Conservation (phyloP, 1,139 yeast species). For the Saccharomyces hybrid region DNA sequence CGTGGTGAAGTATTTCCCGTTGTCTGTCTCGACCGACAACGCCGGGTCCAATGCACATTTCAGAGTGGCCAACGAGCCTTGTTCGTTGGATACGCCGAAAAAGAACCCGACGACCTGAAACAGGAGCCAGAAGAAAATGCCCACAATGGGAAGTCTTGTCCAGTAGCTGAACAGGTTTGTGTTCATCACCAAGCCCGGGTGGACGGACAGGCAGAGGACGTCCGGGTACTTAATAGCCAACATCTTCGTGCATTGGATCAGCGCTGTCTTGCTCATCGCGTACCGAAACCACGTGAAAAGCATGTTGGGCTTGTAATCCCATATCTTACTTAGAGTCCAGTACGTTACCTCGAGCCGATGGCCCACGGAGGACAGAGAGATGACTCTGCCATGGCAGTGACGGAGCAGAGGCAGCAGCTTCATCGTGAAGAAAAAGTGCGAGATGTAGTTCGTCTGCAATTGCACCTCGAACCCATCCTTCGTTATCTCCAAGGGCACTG, state of each 20-base stretch:
- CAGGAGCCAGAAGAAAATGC: conserved; percentile 59
- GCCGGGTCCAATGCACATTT: conserved; percentile 55
- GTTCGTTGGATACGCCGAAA: conserved; percentile 64
- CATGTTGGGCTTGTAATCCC: conserved; percentile 55
- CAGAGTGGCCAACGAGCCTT: conserved; percentile 62
- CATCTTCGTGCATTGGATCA: conserved; percentile 65
- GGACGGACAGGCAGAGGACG: conserved; percentile 58
- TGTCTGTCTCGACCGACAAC: conserved; percentile 46
- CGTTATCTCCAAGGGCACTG: conserved; percentile 57
- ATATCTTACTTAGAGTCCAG: conserved; percentile 45
- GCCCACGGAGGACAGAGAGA: conserved; percentile 64
- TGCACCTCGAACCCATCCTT: conserved; percentile 73
- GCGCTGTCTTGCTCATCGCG: conserved; percentile 72
- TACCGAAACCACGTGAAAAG: conserved; percentile 74
- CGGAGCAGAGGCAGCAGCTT: conserved; percentile 50
- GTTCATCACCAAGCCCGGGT: conserved; percentile 81
- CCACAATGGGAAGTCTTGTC: conserved; percentile 71
- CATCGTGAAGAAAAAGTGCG: conserved; percentile 67
- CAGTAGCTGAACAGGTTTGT: conserved; percentile 69
- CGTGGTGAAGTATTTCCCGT: conserved; percentile 61
- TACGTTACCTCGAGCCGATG: conserved; percentile 51
- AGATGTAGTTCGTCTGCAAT: conserved; percentile 68
- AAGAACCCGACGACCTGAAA: conserved; percentile 61
- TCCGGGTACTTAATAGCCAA: conserved; percentile 61
- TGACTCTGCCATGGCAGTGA: conserved; percentile 42